These are phyloP conservation scores for Corymbia maculata DNA, from an alignment of 345 rosid genomes.

Conservation along the genomic window DNA sequence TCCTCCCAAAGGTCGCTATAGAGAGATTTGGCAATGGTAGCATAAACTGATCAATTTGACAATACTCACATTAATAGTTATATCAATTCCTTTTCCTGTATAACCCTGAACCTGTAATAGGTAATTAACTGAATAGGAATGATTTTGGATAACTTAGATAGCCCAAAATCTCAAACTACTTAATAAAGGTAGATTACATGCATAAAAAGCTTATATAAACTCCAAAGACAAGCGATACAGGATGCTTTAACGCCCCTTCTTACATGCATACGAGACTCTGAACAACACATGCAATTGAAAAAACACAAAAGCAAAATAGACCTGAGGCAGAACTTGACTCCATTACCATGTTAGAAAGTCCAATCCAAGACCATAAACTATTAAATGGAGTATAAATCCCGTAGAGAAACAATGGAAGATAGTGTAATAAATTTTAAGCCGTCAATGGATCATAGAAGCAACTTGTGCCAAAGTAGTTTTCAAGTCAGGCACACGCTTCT, in stretches of 20 bases:
- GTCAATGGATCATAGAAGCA: not conserved
- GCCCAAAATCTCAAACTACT: not conserved
- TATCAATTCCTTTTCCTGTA: not conserved
- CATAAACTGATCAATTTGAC: not conserved
- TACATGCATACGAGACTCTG: not conserved
- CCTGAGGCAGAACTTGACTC: not conserved
- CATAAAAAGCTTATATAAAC: not conserved
- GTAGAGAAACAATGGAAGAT: not conserved
- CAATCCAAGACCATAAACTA: not conserved
- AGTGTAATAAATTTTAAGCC: not conserved
- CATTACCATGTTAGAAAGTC: not conserved
- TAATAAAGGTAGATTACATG: not conserved
- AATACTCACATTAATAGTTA: not conserved
- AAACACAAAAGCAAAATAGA: not conserved
- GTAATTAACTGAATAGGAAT: not conserved
- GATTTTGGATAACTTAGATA: not conserved
- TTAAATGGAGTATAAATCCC: not conserved
- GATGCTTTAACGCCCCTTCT: not conserved
- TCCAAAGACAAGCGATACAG: not conserved
- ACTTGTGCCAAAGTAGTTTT: not conserved
- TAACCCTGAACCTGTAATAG: not conserved
- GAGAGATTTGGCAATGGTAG: not conserved
- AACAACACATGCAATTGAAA: not conserved
- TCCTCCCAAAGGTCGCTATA: not conserved
- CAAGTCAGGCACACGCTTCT: not conserved